A percentile compares a stretch with the other conserved stretches of the same genome.
Conservation (phyloP, 148 eudicot genomes). For the Rhododendron simsii region DNA sequence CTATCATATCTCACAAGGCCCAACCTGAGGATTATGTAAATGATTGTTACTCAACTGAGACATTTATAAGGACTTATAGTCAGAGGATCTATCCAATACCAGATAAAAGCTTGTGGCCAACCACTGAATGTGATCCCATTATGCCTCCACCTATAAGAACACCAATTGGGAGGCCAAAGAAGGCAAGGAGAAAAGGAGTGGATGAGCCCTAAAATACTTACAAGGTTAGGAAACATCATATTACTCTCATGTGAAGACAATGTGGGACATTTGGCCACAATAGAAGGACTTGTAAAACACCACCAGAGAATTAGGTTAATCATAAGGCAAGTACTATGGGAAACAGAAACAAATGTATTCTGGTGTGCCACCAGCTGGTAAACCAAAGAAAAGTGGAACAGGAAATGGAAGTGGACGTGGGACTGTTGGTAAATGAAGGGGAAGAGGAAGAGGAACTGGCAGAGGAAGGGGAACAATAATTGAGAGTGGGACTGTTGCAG, state of each 20-base stretch:
- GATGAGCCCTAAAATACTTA: not conserved
- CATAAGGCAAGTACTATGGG: not conserved
- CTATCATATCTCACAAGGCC: not conserved
- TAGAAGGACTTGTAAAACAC: no score
- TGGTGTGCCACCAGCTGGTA: no score
- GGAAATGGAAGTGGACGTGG: no score
- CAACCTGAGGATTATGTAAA: not conserved
- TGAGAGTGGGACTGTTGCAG: no score
- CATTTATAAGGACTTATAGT: not conserved
- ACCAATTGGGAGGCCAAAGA: not conserved
- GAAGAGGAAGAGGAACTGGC: no score
- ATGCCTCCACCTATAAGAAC: not conserved
- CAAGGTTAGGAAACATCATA: not conserved
- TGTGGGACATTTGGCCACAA: not conserved
- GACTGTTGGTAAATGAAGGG: no score
- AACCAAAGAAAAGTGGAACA: no score
- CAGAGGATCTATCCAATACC: not conserved
- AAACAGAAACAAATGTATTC: not conserved
- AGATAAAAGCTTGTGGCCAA: not conserved
- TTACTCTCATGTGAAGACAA: not conserved
- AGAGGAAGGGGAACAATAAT: no score
- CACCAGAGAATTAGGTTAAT: not conserved
- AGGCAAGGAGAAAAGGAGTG: not conserved
- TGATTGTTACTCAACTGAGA: not conserved
- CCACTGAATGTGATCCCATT: not conserved